Evolutionary conservation across 305 asterid species (phyloP).

Genomic region (Withania somnifera): DNA sequence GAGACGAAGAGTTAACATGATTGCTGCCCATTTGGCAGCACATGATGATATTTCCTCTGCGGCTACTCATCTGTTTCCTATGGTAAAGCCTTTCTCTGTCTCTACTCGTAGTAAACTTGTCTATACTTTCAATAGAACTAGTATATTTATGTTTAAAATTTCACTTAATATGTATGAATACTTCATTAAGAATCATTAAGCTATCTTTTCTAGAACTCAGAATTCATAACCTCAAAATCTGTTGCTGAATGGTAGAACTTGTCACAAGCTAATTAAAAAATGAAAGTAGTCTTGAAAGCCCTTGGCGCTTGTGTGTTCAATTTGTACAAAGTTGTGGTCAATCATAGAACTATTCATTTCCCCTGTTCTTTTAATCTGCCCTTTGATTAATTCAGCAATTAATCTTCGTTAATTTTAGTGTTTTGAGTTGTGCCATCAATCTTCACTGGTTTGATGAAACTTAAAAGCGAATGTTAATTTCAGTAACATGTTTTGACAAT

Average conservation of each 20-base stretch:
- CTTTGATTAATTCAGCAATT: background rate
- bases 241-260: background rate
- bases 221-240: too few species aligned
- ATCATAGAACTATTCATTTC: background rate
- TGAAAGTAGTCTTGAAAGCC: background rate
- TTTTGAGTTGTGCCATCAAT: background rate
- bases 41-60: slow-evolving; percentile 51
- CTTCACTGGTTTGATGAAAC: background rate
- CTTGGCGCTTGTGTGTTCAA: background rate
- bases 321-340: background rate
- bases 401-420: background rate
- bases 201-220: too few species aligned
- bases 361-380: background rate
- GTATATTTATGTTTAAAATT: too few species aligned
- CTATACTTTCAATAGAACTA: too few species aligned
- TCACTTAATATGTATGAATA: too few species aligned
- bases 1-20: slow-evolving; percentile 43
- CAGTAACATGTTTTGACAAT: too few species aligned
- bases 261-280: background rate
- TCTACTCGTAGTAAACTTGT: too few species aligned
- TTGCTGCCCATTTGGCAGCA: slow-evolving; percentile 42
- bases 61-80: slow-evolving; percentile 58
- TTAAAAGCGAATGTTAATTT: background rate
- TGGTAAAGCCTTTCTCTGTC: slow-evolving; percentile 19
- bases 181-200: too few species aligned